Conservation (phyloP, 805 yeast genomes). For the Clavispora fructus region DNA sequence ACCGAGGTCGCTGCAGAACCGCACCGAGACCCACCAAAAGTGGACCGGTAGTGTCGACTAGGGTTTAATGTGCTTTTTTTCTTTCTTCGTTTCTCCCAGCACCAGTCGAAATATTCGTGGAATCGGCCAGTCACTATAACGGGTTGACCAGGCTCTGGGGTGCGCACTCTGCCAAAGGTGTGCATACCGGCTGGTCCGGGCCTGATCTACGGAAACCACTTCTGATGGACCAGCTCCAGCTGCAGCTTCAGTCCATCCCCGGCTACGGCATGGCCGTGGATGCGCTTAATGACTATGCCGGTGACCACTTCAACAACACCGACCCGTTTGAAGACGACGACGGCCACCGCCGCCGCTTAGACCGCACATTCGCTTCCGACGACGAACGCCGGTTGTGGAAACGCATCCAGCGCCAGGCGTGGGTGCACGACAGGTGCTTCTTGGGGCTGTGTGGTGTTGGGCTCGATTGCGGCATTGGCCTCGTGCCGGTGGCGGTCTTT, state of each 20-base stretch:
- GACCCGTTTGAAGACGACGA: slow-evolving; percentile 61
- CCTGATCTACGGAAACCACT: neutral
- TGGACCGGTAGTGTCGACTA: no score
- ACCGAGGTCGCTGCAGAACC: no score
- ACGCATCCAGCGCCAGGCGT: slow-evolving; percentile 67
- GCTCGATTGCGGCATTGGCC: slow-evolving; percentile 69
- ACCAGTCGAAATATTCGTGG: no score
- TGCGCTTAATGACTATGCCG: slow-evolving; percentile 61
- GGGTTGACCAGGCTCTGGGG: no score
- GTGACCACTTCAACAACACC: slow-evolving; percentile 54
- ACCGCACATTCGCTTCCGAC: slow-evolving; percentile 39
- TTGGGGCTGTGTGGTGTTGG: slow-evolving; percentile 67
- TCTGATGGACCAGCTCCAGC: slow-evolving; percentile 11
- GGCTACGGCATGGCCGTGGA: slow-evolving; percentile 55
- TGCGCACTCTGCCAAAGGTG: no score
- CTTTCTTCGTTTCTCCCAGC: no score
- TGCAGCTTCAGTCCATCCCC: slow-evolving; percentile 31
- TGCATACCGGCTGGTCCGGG: neutral
- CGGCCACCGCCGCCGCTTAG: slow-evolving; percentile 61
- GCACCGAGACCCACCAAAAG: no score
- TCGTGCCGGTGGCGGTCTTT: slow-evolving; percentile 66
- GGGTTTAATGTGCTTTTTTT: no score
- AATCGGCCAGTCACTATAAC: no score
- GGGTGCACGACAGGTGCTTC: slow-evolving; percentile 82
- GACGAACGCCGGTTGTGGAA: slow-evolving; percentile 69